A percentile compares a stretch with the other conserved stretches of the same genome.
These are phyloP conservation scores for Phialophora expanda DNA, from an alignment of 2,329 filamentous ascomycete species.

Conservation along the genomic window DNA sequence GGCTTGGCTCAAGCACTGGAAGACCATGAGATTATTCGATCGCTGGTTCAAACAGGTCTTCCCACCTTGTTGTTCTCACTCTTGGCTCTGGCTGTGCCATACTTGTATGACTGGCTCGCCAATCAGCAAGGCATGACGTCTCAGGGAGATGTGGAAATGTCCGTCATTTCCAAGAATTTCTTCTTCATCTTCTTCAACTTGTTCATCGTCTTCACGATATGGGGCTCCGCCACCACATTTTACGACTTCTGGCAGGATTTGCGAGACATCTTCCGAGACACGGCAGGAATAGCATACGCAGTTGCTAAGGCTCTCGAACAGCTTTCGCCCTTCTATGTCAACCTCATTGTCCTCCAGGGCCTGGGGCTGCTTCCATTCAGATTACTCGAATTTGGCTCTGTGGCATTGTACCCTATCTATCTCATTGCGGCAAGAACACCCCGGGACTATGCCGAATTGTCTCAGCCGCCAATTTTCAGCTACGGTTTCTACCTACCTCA, in stretches of 20 bases:
- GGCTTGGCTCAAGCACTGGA: slow-evolving; percentile 70
- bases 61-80: slow-evolving; percentile 85
- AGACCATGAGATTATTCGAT: slow-evolving; percentile 70
- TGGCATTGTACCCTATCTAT: slow-evolving; percentile 81
- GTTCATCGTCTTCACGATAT: slow-evolving; percentile 90
- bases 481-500: slow-evolving; percentile 97
- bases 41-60: slow-evolving; percentile 83
- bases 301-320: slow-evolving; percentile 76
- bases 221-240: slow-evolving; percentile 79
- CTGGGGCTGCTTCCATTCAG: slow-evolving; percentile 93
- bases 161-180: slow-evolving; percentile 96
- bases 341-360: slow-evolving; percentile 91
- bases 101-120: slow-evolving; percentile 90
- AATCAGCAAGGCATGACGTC: slow-evolving; percentile 94
- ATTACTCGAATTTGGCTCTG: slow-evolving; percentile 84
- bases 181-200: slow-evolving; percentile 99
- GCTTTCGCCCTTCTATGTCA: slow-evolving; percentile 84
- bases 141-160: slow-evolving; percentile 90
- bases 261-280: slow-evolving; percentile 76
- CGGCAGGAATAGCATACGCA: slow-evolving; percentile 74
- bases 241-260: slow-evolving; percentile 68
- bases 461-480: slow-evolving; percentile 83
- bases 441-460: slow-evolving; percentile 82
- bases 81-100: slow-evolving; percentile 87
- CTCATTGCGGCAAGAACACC: slow-evolving; percentile 82